Evolutionary conservation across 2,329 filamentous ascomycete genomes (phyloP).

Genomic region (Chaetomium sp.): DNA sequence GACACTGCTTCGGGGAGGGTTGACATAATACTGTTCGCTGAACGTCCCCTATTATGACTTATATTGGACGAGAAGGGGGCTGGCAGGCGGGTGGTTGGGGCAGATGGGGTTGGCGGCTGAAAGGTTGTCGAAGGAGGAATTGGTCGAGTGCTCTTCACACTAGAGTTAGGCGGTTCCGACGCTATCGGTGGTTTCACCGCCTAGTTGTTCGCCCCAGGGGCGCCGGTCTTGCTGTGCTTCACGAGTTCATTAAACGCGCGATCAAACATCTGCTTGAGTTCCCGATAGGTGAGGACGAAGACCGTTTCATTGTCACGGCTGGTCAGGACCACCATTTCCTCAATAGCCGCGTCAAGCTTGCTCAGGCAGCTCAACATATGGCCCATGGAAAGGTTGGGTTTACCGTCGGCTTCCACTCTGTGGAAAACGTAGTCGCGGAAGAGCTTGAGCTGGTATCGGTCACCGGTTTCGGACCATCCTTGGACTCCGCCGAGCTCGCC

Average conservation of each 20-base stretch:
- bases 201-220: constrained; percentile 20
- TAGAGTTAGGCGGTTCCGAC: background rate
- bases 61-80: no score
- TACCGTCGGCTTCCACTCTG: constrained; percentile 79
- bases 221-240: constrained; percentile 33
- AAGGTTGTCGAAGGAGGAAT: background rate
- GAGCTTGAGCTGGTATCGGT: constrained; percentile 86
- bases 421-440: constrained; percentile 98
- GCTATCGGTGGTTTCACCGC: background rate
- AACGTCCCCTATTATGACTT: no score
- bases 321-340: constrained; percentile 78
- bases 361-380: constrained; percentile 84
- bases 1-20: no score
- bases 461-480: constrained; percentile 85
- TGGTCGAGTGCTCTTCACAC: no score
- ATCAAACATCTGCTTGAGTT: constrained; percentile 63
- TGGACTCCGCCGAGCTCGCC: constrained; percentile 73
- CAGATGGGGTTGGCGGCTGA: background rate
- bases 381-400: constrained; percentile 76
- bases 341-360: constrained; percentile 83
- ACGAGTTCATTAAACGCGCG: constrained; percentile 53
- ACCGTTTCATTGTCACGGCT: constrained; percentile 87
- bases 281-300: constrained; percentile 84
- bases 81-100: no score
- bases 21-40: no score